Conservation (phyloP, 129 eudicot genomes). For the Scalesia atractyloides region DNA sequence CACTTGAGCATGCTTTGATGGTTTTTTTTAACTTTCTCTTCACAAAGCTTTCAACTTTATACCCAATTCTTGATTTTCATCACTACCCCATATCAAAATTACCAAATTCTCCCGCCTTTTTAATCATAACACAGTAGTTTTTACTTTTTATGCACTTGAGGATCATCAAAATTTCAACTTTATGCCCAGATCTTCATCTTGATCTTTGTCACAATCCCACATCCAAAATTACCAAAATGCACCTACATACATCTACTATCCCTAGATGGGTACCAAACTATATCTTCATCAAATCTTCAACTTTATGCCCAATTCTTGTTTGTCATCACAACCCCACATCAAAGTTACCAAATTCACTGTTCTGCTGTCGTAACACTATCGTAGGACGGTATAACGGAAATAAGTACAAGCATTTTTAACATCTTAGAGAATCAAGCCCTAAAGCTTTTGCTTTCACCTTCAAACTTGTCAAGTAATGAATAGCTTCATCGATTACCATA, state of each 20-base stretch:
- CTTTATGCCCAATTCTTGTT: conserved; percentile 19
- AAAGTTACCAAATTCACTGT: conserved; percentile 12
- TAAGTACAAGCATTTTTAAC: conserved; percentile 10
- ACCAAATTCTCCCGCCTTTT: conserved; percentile 18
- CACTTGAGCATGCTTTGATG: conserved; percentile 36
- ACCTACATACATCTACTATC: conserved; percentile 22
- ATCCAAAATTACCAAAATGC: conserved; percentile 14
- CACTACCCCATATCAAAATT: conserved; percentile 24
- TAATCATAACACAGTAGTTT: not conserved
- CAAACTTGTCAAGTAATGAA: conserved; percentile 59
- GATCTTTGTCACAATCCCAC: conserved; percentile 22
- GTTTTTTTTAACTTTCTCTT: conserved; percentile 23
- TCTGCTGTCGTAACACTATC: not conserved
- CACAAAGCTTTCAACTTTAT: conserved; percentile 30
- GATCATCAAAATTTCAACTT: conserved; percentile 13
- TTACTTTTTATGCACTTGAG: conserved; percentile 22
- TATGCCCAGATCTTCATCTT: conserved; percentile 18
- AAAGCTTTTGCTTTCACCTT: conserved; percentile 67
- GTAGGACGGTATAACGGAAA: not conserved
- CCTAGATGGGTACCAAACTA: conserved; percentile 16
- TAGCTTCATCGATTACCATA: conserved; percentile 80
- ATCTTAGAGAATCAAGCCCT: conserved; percentile 52
- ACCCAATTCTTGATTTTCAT: conserved; percentile 14
- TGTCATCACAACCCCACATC: conserved; percentile 21
- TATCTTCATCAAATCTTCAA: conserved; percentile 6